Base-by-base conservation (phyloP, 2,329 filamentous ascomycete species). In the Epichloe hybrida region DNA sequence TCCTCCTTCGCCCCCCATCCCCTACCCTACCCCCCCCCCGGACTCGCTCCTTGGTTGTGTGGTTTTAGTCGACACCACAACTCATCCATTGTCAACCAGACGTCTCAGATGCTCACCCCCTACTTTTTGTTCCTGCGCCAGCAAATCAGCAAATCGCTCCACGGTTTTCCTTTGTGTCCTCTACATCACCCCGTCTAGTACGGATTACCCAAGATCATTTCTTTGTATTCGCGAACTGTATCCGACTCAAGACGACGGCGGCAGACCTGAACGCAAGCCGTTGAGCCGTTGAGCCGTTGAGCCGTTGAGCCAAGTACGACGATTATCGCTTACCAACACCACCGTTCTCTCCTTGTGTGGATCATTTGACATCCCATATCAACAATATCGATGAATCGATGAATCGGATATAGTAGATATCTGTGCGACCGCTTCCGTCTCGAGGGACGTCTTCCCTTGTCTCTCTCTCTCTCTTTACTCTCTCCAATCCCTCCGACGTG, bases 361-460 rank as follows among this genome's bases (percentile, higher is more conserved):
- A 48, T 9, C 38, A 48, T 31, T 9, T 17, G 21, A 23, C 6
- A 20, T 15, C 35, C 38, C 21, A 17, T 23, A 23, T n/a, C 36
- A 23, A 36, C 35, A 35, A 12, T 17, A 31, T 43, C 47, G 20
- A 52, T 52, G 46, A 37, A 35, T 50, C 37, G 20, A 52, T 52
- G 46, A 37, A 35, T 50, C 37, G 42, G 35, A 46, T 50, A 38
- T 12, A 20, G 27, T 47, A 46, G 13, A 35, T n/a, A 27, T 36
- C 13, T 37, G 42, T 42, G 43, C 46, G 20, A 39, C 34, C 51
- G 35, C 42, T 52, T 46, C 49, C 45, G 21, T 21, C 31, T 43
- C 23, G 41, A 43, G 50, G 46, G 49, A 48, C 49, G 55, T 51
- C 5, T 15, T 23, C 7, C 12, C 34, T 15, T 34, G 3, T 34